A percentile compares a stretch with the other conserved stretches of the same genome.
Evolutionary conservation across 176 grass and related monocot genomes (phyloP).

Genomic region (Oryza officinalis): DNA sequence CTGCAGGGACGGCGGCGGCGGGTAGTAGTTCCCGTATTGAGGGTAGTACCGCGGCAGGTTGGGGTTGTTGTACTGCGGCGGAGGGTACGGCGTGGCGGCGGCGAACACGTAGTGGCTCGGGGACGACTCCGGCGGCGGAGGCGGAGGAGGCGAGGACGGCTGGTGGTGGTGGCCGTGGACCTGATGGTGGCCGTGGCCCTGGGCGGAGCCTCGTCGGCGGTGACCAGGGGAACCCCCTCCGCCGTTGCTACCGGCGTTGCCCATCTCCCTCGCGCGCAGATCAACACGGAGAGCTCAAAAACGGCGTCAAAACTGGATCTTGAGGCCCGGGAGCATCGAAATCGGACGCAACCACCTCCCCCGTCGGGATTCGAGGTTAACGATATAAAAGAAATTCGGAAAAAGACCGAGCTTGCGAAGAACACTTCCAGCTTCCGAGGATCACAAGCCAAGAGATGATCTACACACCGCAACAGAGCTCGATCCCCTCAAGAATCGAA

Average conservation of each 20-base stretch:
- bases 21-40: constrained; percentile 68
- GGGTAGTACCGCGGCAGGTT: constrained; percentile 81
- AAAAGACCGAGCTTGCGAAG: background rate
- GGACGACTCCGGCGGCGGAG: constrained; percentile 31
- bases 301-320: constrained; percentile 36
- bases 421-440: background rate
- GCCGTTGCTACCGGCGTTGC: constrained; percentile 59
- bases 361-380: background rate
- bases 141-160: constrained; percentile 33
- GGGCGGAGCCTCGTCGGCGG: constrained; percentile 65
- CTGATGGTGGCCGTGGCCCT: constrained; percentile 57
- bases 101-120: constrained; percentile 94
- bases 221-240: constrained; percentile 57
- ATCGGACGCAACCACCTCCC: constrained; percentile 14
- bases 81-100: constrained; percentile 83
- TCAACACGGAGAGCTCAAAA: constrained; percentile 21
- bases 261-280: constrained; percentile 36
- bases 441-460: constrained; percentile 3
- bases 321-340: constrained; percentile 28
- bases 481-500: constrained; percentile 24
- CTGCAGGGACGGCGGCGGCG: constrained; percentile 62
- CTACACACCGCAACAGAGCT: background rate
- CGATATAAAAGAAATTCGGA: background rate
- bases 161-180: constrained; percentile 44
- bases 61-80: constrained; percentile 73